phyloP scores from a whole-genome alignment of 495 filamentous ascomycete species.

The Neurospora africana region DNA sequence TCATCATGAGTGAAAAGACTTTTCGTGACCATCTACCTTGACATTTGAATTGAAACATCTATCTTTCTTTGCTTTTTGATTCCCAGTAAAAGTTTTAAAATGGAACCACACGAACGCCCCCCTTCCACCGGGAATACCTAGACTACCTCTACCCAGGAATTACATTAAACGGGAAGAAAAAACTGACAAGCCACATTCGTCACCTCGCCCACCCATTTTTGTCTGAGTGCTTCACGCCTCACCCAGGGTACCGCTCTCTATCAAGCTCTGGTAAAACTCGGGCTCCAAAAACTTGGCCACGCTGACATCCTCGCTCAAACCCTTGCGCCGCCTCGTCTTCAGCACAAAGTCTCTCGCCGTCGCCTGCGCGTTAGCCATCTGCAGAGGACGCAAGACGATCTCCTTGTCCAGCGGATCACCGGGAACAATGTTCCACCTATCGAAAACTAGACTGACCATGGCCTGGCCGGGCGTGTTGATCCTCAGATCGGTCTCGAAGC shows the following conservation, averaged over 20 bases:
- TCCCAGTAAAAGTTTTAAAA: neutral
- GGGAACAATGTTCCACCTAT: conserved; percentile 89
- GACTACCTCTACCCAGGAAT: neutral
- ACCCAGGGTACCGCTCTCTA: conserved; percentile 77
- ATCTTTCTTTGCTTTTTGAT: neutral
- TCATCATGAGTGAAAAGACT: neutral
- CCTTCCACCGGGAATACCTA: neutral
- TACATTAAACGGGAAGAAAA: neutral
- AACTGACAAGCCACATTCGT: conserved; percentile 6
- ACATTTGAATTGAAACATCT: neutral
- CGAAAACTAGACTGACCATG: conserved; percentile 84
- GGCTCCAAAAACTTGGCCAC: conserved; percentile 94
- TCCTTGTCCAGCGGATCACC: conserved; percentile 90
- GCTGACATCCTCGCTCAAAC: conserved; percentile 86
- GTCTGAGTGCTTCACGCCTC: conserved; percentile 12
- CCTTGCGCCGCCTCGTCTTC: conserved; percentile 89
- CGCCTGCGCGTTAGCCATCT: conserved; percentile 74
- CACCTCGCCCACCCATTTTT: conserved; percentile 2
- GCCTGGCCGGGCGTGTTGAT: conserved; percentile 94
- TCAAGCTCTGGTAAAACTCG: conserved; percentile 78
- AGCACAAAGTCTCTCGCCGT: conserved; percentile 92
- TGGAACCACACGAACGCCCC: neutral
- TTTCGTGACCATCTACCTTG: neutral
- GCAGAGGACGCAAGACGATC: conserved; percentile 67
- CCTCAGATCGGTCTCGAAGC: conserved; percentile 91